Conservation (phyloP, 2,329 filamentous ascomycete species). For the Colletotrichum theobromicola region DNA sequence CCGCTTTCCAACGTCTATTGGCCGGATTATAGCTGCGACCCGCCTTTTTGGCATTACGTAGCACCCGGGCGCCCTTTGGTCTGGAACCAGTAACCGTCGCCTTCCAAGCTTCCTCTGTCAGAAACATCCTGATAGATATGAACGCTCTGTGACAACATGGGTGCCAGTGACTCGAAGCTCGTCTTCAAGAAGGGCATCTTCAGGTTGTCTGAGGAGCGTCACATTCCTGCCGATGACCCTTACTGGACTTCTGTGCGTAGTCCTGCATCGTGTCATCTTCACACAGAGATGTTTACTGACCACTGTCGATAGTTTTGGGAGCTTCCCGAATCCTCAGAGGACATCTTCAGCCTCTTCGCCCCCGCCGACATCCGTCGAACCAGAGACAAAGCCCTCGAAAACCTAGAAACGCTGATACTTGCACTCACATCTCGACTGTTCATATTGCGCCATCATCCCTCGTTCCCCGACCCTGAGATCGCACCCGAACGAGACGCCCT, state of each 20-base stretch:
- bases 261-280: constrained; percentile 12
- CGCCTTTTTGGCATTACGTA: constrained; percentile 18
- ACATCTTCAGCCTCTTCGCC: constrained; percentile 96
- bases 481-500: constrained; percentile 88
- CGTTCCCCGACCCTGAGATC: constrained; percentile 85
- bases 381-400: constrained; percentile 82
- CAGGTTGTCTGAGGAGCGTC: constrained; percentile 87
- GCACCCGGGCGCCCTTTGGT: constrained; percentile 9
- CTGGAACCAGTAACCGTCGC: constrained; percentile 6
- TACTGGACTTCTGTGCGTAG: constrained; percentile 88
- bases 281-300: background rate
- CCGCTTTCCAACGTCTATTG: constrained; percentile 13
- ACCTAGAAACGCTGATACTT: constrained; percentile 87
- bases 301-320: constrained; percentile 80
- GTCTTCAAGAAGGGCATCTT: constrained; percentile 99
- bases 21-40: background rate
- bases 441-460: constrained; percentile 83
- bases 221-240: constrained; percentile 84
- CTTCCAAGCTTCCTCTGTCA: constrained; percentile 10
- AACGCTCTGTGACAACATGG: constrained; percentile 64
- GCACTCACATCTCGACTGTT: constrained; percentile 84
- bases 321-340: constrained; percentile 91
- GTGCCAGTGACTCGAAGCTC: constrained; percentile 97
- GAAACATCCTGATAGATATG: constrained; percentile 17
- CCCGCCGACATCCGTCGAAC: constrained; percentile 87